Conservation (phyloP, 2,329 filamentous ascomycete species). For the Dactylonectria estremocensis region DNA sequence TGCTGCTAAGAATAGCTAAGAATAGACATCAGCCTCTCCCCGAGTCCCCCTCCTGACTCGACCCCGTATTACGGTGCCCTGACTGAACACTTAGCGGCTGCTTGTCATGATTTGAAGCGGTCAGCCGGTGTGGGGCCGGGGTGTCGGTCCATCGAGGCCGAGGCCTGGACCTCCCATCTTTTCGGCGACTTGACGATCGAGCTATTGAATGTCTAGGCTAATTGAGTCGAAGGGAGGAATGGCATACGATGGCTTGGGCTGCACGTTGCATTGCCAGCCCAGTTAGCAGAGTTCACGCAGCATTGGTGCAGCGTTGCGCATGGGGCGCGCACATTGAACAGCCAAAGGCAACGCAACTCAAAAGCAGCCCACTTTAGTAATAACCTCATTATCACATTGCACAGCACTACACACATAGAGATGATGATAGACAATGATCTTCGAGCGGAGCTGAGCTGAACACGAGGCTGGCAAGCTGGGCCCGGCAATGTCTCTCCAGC, state of each 20-base stretch:
- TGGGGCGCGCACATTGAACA: neutral
- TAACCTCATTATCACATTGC: neutral
- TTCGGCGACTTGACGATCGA: too few relatives aligned
- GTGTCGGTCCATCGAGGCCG: neutral
- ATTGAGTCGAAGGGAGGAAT: neutral
- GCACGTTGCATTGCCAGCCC: neutral
- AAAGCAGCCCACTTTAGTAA: neutral
- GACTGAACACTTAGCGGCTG: neutral
- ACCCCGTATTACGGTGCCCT: neutral
- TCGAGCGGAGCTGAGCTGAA: neutral
- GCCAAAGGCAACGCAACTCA: neutral
- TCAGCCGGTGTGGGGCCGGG: neutral
- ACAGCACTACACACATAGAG: neutral
- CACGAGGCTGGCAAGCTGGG: neutral
- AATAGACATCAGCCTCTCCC: neutral
- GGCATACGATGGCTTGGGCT: neutral
- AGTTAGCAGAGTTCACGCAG: neutral
- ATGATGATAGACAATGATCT: neutral
- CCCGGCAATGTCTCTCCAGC: neutral
- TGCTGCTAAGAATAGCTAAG: conserved; percentile 12
- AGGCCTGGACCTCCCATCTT: neutral
- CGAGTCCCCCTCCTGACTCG: neutral
- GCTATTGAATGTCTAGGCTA: neutral
- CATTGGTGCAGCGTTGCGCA: neutral
- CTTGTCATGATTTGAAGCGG: neutral